These are phyloP conservation scores for Pholiota conissans DNA, from an alignment of 768 basidiomycete genomes.

Conservation along the genomic window DNA sequence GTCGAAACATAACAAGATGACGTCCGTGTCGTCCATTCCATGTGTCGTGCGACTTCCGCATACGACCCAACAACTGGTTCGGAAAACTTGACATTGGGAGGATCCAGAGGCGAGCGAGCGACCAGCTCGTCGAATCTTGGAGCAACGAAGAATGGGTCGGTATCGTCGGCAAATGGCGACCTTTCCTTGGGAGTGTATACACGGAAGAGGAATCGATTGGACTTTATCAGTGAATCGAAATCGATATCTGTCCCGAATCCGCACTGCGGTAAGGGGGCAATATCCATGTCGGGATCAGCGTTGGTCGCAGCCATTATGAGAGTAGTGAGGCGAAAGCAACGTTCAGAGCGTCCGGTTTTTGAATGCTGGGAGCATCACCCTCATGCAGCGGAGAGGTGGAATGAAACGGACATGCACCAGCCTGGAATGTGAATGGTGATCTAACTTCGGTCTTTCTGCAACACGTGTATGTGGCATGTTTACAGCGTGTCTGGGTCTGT, in stretches of 20 bases:
- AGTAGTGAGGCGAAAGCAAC: constrained; percentile 9
- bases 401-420: constrained; percentile 28
- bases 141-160: constrained; percentile 69
- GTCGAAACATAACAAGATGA: constrained; percentile 72
- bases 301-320: constrained; percentile 17
- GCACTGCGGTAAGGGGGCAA: constrained; percentile 59
- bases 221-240: constrained; percentile 59
- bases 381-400: constrained; percentile 31
- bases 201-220: constrained; percentile 78
- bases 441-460: constrained; percentile 12
- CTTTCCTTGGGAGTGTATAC: constrained; percentile 73
- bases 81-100: constrained; percentile 23
- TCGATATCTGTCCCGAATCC: constrained; percentile 66
- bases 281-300: constrained; percentile 23
- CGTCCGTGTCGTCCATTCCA: constrained; percentile 78
- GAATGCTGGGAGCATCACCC: constrained; percentile 22
- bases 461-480: constrained; percentile 38
- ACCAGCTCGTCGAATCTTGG: constrained; percentile 60
- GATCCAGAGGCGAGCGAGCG: constrained; percentile 32
- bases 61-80: constrained; percentile 46
- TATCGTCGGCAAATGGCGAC: constrained; percentile 50
- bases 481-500: constrained; percentile 12
- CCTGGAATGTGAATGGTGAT: constrained; percentile 7
- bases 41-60: constrained; percentile 63
- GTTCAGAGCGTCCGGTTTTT: constrained; percentile 10